Evolutionary conservation across 495 filamentous ascomycete species (phyloP).

Genomic region (Sporormia fimetaria): DNA sequence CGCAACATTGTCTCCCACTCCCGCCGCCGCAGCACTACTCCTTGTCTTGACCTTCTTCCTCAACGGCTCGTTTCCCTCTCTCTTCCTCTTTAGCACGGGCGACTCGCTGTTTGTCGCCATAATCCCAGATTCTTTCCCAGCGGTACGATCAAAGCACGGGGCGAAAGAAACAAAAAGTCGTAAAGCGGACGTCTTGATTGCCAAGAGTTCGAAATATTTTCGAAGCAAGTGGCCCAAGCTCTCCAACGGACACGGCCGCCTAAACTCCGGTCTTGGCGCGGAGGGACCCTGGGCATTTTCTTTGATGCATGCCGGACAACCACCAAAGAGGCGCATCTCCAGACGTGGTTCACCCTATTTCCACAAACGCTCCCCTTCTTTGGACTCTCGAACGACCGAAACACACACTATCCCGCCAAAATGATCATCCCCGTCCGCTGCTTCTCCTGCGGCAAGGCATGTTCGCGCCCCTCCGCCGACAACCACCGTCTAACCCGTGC

Average conservation of each 20-base stretch:
- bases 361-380: too few relatives aligned
- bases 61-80: conserved; percentile 9
- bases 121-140: not conserved
- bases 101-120: conserved; percentile 7
- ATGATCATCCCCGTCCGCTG: conserved; percentile 99
- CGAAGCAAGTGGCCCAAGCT: too few relatives aligned
- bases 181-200: too few relatives aligned
- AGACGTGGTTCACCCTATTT: too few relatives aligned
- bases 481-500: conserved; percentile 12
- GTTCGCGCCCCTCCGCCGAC: not conserved
- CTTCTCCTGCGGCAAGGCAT: conserved; percentile 96
- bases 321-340: too few relatives aligned
- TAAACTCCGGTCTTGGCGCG: too few relatives aligned
- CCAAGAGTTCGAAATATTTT: too few relatives aligned
- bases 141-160: too few relatives aligned
- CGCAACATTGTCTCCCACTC: not conserved
- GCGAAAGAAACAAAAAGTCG: too few relatives aligned
- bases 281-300: too few relatives aligned
- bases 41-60: conserved; percentile 21
- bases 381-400: not conserved
- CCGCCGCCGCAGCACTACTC: conserved; percentile 12
- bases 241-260: too few relatives aligned
- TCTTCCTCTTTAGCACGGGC: conserved; percentile 21
- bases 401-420: not conserved
- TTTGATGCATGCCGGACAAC: too few relatives aligned